These are phyloP conservation scores for Dioszegia crocea DNA, from an alignment of 768 basidiomycete genomes.

Conservation along the genomic window DNA sequence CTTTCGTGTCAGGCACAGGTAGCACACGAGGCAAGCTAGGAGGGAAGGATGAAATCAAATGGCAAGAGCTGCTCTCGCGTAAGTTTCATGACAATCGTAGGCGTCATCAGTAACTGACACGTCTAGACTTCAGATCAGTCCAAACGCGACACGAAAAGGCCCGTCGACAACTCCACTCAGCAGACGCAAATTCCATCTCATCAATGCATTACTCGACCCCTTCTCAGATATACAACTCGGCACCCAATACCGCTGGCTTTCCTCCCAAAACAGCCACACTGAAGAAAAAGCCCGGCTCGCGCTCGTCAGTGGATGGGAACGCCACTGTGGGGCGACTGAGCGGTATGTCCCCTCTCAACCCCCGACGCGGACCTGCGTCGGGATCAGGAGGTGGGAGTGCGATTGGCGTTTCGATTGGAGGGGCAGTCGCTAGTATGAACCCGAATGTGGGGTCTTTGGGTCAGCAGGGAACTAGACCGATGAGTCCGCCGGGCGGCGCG, in stretches of 20 bases:
- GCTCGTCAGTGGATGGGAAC: conserved; percentile 8
- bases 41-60: conserved; percentile 86
- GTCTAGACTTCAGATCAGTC: conserved; percentile 70
- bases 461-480: conserved; percentile 8
- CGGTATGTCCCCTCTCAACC: conserved; percentile 45
- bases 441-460: conserved; percentile 12
- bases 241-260: conserved; percentile 13
- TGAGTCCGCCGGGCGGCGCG: conserved; percentile 20
- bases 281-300: conserved; percentile 23
- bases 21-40: conserved; percentile 69
- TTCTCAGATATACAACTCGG: conserved; percentile 33
- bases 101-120: neutral
- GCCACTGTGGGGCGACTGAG: neutral
- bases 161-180: conserved; percentile 64
- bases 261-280: conserved; percentile 23
- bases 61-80: conserved; percentile 83
- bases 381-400: conserved; percentile 11
- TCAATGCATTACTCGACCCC: conserved; percentile 39
- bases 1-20: conserved; percentile 25
- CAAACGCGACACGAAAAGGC: conserved; percentile 91
- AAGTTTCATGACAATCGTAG: conserved; percentile 1
- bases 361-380: conserved; percentile 24
- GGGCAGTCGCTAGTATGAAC: conserved; percentile 45
- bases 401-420: conserved; percentile 22
- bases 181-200: conserved; percentile 28